phyloP scores from a whole-genome alignment of 176 grass and related monocot genomes.

The Puccinellia tenuiflora region DNA sequence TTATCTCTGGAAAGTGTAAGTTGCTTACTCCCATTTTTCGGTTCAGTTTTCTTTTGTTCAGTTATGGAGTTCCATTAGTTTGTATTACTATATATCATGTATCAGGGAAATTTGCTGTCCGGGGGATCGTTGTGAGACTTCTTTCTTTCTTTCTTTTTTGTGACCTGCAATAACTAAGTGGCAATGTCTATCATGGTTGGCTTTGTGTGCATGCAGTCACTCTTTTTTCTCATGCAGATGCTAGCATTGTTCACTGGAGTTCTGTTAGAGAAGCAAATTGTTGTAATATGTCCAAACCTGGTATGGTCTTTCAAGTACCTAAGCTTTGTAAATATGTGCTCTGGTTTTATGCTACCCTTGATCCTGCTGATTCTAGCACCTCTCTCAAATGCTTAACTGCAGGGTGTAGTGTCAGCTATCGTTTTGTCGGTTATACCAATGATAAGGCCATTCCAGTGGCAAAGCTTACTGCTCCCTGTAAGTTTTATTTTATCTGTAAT shows the following conservation, averaged over 20 bases:
- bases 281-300: constrained; percentile 92
- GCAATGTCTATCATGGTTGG: constrained; percentile 1
- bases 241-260: constrained; percentile 73
- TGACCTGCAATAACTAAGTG: neutral
- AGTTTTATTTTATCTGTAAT: constrained; percentile 35
- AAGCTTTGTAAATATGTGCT: neutral
- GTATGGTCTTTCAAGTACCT: constrained; percentile 41
- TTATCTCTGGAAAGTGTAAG: constrained; percentile 92
- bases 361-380: constrained; percentile 34
- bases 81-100: neutral
- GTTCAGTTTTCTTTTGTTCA: neutral
- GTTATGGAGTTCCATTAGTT: constrained; percentile 7
- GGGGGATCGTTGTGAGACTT: neutral
- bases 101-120: neutral
- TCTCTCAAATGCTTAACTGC: constrained; percentile 41
- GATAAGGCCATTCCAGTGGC: constrained; percentile 97
- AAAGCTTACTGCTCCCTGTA: constrained; percentile 97
- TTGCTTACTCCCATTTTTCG: constrained; percentile 1
- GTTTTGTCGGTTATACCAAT: constrained; percentile 89
- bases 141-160: neutral
- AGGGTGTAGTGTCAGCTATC: constrained; percentile 93
- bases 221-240: constrained; percentile 51
- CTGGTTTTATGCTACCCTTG: constrained; percentile 12
- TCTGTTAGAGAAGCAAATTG: constrained; percentile 93
- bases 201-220: constrained; percentile 17